These are phyloP conservation scores for Rhodotorula babjevae DNA, from an alignment of 768 basidiomycete genomes.

Conservation along the genomic window DNA sequence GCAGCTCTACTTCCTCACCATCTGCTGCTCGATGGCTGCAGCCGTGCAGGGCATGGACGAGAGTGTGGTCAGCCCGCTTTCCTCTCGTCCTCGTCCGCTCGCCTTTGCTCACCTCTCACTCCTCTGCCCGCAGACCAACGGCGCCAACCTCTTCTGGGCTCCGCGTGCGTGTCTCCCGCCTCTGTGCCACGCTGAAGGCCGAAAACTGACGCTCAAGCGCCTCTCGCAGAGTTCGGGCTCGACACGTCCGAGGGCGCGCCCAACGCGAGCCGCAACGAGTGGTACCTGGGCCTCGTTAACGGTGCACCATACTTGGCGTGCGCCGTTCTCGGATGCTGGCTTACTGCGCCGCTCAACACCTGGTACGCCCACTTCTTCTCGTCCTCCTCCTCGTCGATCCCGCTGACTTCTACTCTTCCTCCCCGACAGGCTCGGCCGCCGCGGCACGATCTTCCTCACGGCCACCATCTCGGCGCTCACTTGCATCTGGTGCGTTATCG, in stretches of 20 bases:
- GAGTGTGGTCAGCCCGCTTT: no score
- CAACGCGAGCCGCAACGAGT: conserved; percentile 12
- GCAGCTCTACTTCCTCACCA: conserved; percentile 40
- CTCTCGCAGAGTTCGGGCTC: conserved; percentile 13
- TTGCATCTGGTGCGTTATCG: conserved; percentile 47
- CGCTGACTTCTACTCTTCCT: background rate
- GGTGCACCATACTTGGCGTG: conserved; percentile 56
- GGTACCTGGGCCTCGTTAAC: conserved; percentile 56
- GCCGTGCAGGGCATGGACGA: conserved; percentile 37
- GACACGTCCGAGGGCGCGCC: background rate
- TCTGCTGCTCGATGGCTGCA: conserved; percentile 38
- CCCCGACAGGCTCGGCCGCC: conserved; percentile 50
- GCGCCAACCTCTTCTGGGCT: conserved; percentile 31
- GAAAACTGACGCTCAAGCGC: background rate
- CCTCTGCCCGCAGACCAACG: conserved; percentile 30
- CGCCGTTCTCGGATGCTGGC: conserved; percentile 41
- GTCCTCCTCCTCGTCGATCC: background rate
- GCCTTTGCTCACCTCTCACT: background rate
- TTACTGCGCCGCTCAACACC: conserved; percentile 41
- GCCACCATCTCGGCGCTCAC: conserved; percentile 22
- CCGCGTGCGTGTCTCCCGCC: background rate
- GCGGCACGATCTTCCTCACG: conserved; percentile 48
- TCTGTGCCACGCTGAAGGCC: no score
- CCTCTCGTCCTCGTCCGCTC: no score
- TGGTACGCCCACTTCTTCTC: background rate